phyloP scores from a whole-genome alignment of 2,329 filamentous ascomycete species.

The Colletotrichum tamarilloi region DNA sequence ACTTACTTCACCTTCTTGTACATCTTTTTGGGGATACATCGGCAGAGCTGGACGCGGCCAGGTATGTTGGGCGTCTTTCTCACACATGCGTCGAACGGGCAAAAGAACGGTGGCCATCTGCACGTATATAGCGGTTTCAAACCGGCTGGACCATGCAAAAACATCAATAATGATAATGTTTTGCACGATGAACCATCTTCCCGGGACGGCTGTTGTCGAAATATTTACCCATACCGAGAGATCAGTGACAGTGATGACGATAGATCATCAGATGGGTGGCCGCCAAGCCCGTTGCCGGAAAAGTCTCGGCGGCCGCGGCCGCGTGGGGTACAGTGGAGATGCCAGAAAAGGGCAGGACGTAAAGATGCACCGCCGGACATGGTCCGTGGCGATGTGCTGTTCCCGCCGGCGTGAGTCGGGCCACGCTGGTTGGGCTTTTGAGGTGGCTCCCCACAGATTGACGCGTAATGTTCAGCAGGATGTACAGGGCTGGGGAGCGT shows the following conservation, averaged over 20 bases:
- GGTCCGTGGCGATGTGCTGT: slow-evolving; percentile 17
- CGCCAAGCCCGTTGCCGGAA: slow-evolving; percentile 22
- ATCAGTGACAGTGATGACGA: background rate
- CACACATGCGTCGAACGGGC: background rate
- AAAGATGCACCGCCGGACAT: slow-evolving; percentile 11
- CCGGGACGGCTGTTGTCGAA: background rate
- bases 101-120: slow-evolving; percentile 6
- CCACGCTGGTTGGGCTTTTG: slow-evolving; percentile 14
- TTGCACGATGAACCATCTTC: background rate
- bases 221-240: background rate
- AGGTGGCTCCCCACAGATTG: slow-evolving; percentile 14
- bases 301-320: slow-evolving; percentile 19
- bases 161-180: slow-evolving; percentile 32
- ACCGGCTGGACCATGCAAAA: background rate
- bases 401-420: background rate
- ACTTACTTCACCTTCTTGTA: slow-evolving; percentile 21
- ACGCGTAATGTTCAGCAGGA: slow-evolving; percentile 32
- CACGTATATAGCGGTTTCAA: slow-evolving; percentile 5
- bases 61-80: background rate
- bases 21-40: slow-evolving; percentile 2
- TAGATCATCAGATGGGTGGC: slow-evolving; percentile 3
- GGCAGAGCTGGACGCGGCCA: slow-evolving; percentile 1
- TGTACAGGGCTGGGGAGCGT: slow-evolving; percentile 5
- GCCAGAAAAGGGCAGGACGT: background rate
- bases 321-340: slow-evolving; percentile 1